Evolutionary conservation across 1,139 yeast genomes (phyloP).

Genomic region (Taphrina flavorubra): DNA sequence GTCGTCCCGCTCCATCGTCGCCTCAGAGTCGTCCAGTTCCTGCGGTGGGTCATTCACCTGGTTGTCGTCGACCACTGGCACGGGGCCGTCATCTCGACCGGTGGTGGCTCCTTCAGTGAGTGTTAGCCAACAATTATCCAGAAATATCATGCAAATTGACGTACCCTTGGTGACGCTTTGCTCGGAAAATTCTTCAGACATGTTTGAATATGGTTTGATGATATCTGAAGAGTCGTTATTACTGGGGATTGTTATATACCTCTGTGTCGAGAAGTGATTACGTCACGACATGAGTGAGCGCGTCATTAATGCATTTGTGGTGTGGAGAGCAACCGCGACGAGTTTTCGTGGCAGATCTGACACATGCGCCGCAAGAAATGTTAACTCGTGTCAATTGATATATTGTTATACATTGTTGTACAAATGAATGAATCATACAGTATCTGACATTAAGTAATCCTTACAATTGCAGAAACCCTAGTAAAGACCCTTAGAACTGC

Average conservation of each 20-base stretch:
- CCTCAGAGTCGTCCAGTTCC: conserved; percentile 33
- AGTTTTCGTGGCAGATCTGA: conserved; percentile 10
- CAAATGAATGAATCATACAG: no score
- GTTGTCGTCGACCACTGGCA: conserved; percentile 37
- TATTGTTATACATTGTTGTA: no score
- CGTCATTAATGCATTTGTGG: conserved; percentile 36
- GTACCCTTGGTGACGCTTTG: conserved; percentile 33
- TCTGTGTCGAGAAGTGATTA: not conserved
- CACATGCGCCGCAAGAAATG: conserved; percentile 12
- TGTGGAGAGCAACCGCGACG: conserved; percentile 9
- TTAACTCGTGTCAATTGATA: no score
- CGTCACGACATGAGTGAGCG: conserved; percentile 20
- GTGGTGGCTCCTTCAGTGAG: conserved; percentile 22
- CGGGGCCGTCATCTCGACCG: conserved; percentile 30
- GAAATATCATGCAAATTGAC: not conserved
- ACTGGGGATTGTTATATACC: not conserved
- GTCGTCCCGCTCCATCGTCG: conserved; percentile 33
- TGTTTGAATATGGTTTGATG: conserved; percentile 6
- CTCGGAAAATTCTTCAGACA: conserved; percentile 32
- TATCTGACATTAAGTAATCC: not conserved
- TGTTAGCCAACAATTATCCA: no score
- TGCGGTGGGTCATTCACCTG: conserved; percentile 25
- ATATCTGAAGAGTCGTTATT: not conserved
- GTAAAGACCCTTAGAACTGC: no score
- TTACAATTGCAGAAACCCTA: not conserved